These are phyloP conservation scores for Dysphania ambrosioides DNA, from an alignment of 148 eudicot genomes.

Conservation along the genomic window DNA sequence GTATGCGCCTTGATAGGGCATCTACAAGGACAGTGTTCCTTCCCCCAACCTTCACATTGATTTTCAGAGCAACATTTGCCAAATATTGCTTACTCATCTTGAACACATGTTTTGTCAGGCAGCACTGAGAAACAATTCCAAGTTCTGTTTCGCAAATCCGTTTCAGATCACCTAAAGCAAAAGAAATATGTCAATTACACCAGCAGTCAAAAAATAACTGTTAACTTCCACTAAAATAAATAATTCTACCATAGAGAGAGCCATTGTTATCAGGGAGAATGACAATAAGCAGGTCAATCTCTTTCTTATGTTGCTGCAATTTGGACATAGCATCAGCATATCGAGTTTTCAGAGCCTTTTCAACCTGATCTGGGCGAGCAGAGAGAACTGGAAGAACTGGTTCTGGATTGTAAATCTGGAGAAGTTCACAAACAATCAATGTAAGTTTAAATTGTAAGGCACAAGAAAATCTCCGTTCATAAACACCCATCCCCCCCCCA, in stretches of 20 bases:
- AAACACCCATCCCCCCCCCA: no score
- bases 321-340: slow-evolving; percentile 59
- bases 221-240: neutral
- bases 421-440: neutral
- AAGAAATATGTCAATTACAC: neutral
- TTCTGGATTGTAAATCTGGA: slow-evolving; percentile 49
- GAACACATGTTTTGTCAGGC: slow-evolving; percentile 67
- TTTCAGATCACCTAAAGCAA: slow-evolving; percentile 61
- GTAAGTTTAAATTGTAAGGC: no score
- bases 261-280: slow-evolving; percentile 86
- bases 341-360: slow-evolving; percentile 51
- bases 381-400: slow-evolving; percentile 49
- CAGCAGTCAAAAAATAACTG: no score
- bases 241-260: slow-evolving; percentile 71
- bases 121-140: slow-evolving; percentile 81
- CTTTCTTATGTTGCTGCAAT: slow-evolving; percentile 43
- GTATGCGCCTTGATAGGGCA: slow-evolving; percentile 62
- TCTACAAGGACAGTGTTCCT: slow-evolving; percentile 69
- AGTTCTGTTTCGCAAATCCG: slow-evolving; percentile 86
- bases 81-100: slow-evolving; percentile 63
- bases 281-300: slow-evolving; percentile 64
- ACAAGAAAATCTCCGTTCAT: no score
- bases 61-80: slow-evolving; percentile 66
- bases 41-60: slow-evolving; percentile 82
- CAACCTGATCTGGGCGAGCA: slow-evolving; percentile 75